These are phyloP conservation scores for Penicillium griseofulvum DNA, from an alignment of 2,329 filamentous ascomycete species.

Conservation along the genomic window DNA sequence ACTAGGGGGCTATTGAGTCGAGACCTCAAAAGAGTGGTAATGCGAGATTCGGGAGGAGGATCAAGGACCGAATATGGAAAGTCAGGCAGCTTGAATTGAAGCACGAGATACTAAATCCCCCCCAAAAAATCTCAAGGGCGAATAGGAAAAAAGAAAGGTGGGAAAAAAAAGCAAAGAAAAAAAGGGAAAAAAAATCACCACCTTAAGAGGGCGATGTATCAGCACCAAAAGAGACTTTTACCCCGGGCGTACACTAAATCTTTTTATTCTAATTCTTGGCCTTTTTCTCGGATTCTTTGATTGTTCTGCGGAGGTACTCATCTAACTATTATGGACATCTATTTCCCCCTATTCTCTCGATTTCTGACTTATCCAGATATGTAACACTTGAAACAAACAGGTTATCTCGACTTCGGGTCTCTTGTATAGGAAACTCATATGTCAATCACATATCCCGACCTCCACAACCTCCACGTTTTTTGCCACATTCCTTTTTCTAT, in stretches of 20 bases:
- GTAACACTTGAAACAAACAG: too few relatives aligned
- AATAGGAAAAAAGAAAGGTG: not conserved
- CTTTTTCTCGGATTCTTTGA: too few relatives aligned
- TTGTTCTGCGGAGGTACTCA: too few relatives aligned
- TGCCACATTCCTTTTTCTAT: not conserved
- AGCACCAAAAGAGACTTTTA: not conserved
- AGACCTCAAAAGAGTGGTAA: not conserved
- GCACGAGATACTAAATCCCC: not conserved
- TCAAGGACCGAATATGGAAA: not conserved
- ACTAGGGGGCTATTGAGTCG: conserved; percentile 1
- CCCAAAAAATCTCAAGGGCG: not conserved
- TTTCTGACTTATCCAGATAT: too few relatives aligned
- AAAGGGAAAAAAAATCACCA: not conserved
- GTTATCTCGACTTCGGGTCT: too few relatives aligned
- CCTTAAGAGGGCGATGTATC: not conserved
- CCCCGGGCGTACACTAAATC: too few relatives aligned
- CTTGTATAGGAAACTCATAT: not conserved
- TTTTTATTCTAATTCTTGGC: too few relatives aligned
- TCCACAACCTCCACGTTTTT: not conserved
- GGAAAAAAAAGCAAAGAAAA: not conserved
- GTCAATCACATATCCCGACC: not conserved
- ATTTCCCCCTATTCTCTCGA: too few relatives aligned
- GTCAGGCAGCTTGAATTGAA: not conserved
- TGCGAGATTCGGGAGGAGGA: not conserved
- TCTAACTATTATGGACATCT: too few relatives aligned